Evolutionary conservation across 2,329 filamentous ascomycete genomes (phyloP), one percentile per base, ranked within the genome.

Genomic region (Tolypocladium endophyticum): DNA sequence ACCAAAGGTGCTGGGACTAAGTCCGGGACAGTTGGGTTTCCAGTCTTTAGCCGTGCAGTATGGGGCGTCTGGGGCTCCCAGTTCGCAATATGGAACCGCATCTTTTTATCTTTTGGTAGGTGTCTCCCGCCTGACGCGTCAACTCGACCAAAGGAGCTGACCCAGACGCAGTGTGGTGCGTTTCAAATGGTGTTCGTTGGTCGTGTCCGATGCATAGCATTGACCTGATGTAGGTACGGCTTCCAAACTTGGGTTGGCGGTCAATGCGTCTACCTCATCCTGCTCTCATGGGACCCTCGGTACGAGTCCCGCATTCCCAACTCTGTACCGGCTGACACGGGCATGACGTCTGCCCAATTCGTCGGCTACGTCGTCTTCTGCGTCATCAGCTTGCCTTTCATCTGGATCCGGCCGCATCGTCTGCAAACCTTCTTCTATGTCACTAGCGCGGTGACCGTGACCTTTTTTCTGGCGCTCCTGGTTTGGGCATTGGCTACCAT

Each of bases 191-290:
- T 18, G 3, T 23, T 39, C 35, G 4, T 6, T 11, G 5, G n/a
- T 35, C 8, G 30, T 18, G 9, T 9, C 18, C 14, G 9, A 4
- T 3, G 11, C 30, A 12, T 30, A 53, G 47, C 57, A 43, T 30
- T 60, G 28, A 57, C 47, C 5, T 50, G 6, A 12, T 2, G 55
- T 33, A 73, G 73, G 73, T 76, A 76, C 58, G 75, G 72, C 20
- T 77, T 79, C 60, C 76, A 78, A 57, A 73, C 76, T 5, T 79
- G 76, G 74, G 73, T 78, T 47, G 77, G 77, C 16, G 77, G 77
- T 3, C 70, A 77, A 64, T 79, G 76, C 56, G 62, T 78, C 59
- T 77, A 79, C 57, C 70, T 79, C 53, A 76, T 76, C 57, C 69
- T 80, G 6, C 72, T 76, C 14, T 76, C 78, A 1, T 76, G 77